Percentiles rank a stretch among this genome's conserved stretches.
These are phyloP conservation scores for Blastocystis sp. DNA, from an alignment of 352 stramenopile species.

Conservation along the genomic window DNA sequence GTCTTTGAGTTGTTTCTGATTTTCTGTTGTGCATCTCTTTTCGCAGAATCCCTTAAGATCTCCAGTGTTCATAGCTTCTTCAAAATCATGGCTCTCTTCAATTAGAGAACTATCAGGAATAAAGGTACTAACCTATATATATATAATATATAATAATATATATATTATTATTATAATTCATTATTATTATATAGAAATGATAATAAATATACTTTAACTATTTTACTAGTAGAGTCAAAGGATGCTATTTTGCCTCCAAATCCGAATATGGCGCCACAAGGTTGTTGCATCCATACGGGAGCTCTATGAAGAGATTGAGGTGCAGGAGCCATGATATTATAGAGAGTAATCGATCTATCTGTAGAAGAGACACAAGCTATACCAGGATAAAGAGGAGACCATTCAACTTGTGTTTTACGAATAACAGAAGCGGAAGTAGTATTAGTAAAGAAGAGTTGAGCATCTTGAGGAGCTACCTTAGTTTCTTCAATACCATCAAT, in stretches of 20 bases:
- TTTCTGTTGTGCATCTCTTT: constrained; percentile 54
- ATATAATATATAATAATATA: constrained; percentile 46
- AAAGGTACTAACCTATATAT: constrained; percentile 60
- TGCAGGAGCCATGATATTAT: not conserved
- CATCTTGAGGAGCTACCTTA: constrained; percentile 1
- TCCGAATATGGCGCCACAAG: constrained; percentile 57
- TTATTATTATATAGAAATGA: constrained; percentile 37
- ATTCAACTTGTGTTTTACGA: constrained; percentile 16
- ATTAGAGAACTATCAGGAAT: constrained; percentile 59
- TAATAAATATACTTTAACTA: constrained; percentile 42
- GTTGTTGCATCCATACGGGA: constrained; percentile 69
- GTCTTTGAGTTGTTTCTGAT: constrained; percentile 52
- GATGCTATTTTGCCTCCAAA: constrained; percentile 42
- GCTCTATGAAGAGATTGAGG: constrained; percentile 38
- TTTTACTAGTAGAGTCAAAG: constrained; percentile 55
- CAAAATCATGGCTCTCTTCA: constrained; percentile 61
- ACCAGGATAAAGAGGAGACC: constrained; percentile 44
- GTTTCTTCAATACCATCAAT: constrained; percentile 48
- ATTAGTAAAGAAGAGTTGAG: constrained; percentile 19
- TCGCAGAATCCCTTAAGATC: constrained; percentile 76
- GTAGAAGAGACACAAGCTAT: constrained; percentile 52
- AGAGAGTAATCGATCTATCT: not conserved
- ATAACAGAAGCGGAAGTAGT: not conserved
- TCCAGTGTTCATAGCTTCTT: constrained; percentile 62
- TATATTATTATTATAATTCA: constrained; percentile 43